Conservation (phyloP, 805 yeast species). For the Saccharomyces jurei region DNA sequence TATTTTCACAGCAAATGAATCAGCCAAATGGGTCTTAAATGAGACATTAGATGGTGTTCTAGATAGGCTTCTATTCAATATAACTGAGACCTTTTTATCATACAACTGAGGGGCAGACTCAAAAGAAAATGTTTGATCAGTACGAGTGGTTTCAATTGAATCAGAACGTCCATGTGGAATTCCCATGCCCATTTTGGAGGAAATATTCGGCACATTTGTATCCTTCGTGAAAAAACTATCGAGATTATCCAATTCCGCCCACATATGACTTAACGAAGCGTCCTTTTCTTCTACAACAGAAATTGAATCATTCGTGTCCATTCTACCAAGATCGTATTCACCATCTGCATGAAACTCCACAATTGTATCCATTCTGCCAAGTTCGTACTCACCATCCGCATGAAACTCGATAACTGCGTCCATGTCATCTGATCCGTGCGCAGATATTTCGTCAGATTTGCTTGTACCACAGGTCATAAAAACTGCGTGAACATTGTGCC, state of each 20-base stretch:
- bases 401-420: conserved; percentile 29
- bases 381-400: conserved; percentile 26
- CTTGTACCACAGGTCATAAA: conserved; percentile 66
- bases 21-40: conserved; percentile 68
- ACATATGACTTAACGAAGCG: conserved; percentile 77
- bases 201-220: conserved; percentile 13
- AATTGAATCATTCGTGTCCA: conserved; percentile 23
- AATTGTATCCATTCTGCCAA: conserved; percentile 22
- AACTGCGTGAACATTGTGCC: conserved; percentile 93
- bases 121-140: conserved; percentile 41
- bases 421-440: conserved; percentile 14
- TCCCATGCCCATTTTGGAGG: background rate
- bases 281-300: conserved; percentile 50
- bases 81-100: conserved; percentile 72
- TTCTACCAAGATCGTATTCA: conserved; percentile 23
- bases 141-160: conserved; percentile 57
- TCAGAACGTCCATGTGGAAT: conserved; percentile 33
- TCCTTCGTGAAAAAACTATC: conserved; percentile 82
- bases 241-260: conserved; percentile 84
- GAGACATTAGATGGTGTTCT: conserved; percentile 69
- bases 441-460: conserved; percentile 11
- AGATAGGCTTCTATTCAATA: conserved; percentile 63
- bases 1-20: conserved; percentile 41
- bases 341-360: conserved; percentile 29
- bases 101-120: conserved; percentile 73